These are phyloP conservation scores for Eucalyptus curtisii DNA, from an alignment of 345 rosid genomes.

Conservation along the genomic window DNA sequence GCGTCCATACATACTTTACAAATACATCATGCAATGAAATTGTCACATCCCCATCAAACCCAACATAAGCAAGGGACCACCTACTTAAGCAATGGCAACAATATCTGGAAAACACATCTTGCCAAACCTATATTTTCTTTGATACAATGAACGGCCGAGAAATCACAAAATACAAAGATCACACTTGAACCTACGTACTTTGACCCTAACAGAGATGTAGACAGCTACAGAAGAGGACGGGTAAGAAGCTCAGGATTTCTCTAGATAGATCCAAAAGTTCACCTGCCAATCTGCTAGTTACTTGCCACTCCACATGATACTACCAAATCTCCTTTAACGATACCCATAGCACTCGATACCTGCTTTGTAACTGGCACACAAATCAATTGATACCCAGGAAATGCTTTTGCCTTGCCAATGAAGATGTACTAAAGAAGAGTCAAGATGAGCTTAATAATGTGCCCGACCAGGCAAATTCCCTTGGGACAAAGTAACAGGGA, in stretches of 20 bases:
- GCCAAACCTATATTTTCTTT: neutral
- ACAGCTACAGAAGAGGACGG: neutral
- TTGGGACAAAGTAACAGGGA: neutral
- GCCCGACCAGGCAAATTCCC: neutral
- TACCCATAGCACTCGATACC: neutral
- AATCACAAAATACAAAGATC: neutral
- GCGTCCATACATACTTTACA: neutral
- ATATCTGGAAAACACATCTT: neutral
- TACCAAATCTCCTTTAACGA: neutral
- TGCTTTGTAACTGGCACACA: neutral
- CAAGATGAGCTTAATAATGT: neutral
- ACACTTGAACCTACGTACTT: neutral
- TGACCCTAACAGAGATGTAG: neutral
- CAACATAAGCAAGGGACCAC: neutral
- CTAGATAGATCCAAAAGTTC: neutral
- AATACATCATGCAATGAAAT: neutral
- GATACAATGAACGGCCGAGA: neutral
- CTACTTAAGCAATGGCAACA: neutral
- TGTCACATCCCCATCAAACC: neutral
- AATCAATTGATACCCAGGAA: neutral
- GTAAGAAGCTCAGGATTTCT: neutral
- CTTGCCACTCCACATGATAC: neutral
- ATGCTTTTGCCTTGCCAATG: neutral
- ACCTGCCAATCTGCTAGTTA: neutral
- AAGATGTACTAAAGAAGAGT: neutral